Conservation (phyloP, 441 rosid genomes). For the Croton setiger region DNA sequence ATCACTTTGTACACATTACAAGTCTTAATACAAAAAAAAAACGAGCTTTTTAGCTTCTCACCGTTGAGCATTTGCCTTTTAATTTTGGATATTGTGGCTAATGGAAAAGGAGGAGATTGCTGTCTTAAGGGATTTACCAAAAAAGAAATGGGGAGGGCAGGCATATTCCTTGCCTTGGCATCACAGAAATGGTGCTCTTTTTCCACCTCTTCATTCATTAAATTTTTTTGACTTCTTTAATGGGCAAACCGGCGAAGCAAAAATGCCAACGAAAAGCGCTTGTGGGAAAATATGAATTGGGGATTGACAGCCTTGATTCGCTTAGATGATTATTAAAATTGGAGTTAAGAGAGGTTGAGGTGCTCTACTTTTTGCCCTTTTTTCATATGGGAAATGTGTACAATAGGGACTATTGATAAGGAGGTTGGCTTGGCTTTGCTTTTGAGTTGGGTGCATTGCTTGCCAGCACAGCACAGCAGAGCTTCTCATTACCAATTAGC, state of each 20-base stretch:
- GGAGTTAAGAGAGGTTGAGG: too few relatives aligned
- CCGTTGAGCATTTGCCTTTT: neutral
- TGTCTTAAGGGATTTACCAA: neutral
- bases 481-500: too few relatives aligned
- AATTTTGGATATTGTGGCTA: neutral
- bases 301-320: too few relatives aligned
- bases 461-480: too few relatives aligned
- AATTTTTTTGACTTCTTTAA: neutral
- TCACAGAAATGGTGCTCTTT: neutral
- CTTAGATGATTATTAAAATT: too few relatives aligned
- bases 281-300: too few relatives aligned
- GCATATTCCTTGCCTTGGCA: conserved; percentile 11
- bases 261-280: neutral
- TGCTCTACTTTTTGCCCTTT: too few relatives aligned
- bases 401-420: too few relatives aligned
- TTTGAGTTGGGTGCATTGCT: too few relatives aligned
- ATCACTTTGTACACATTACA: conserved; percentile 39
- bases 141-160: neutral
- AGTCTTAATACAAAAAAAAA: conserved; percentile 26
- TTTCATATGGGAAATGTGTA: too few relatives aligned
- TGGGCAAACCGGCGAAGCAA: neutral
- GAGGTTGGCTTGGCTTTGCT: too few relatives aligned
- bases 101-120: neutral
- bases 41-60: conserved; percentile 21
- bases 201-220: neutral